Conservation (phyloP, 2,329 filamentous ascomycete species). For the Colletotrichum theobromicola region DNA sequence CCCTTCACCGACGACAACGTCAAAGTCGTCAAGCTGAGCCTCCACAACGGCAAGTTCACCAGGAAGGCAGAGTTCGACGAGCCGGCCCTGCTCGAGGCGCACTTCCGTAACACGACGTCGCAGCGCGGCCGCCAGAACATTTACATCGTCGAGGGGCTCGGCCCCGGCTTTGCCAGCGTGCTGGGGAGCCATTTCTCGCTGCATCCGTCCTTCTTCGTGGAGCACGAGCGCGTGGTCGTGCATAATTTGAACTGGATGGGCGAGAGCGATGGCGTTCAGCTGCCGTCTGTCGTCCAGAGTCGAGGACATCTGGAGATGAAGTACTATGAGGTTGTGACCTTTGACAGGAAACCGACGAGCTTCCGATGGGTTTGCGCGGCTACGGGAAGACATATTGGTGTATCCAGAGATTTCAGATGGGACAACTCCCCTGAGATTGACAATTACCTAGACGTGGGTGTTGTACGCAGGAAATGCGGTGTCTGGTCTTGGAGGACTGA, state of each 20-base stretch:
- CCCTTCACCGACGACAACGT: slow-evolving; percentile 20
- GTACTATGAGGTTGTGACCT: slow-evolving; percentile 27
- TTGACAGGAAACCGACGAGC: slow-evolving; percentile 22
- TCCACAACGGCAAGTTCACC: slow-evolving; percentile 11
- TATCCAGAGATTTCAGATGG: slow-evolving; percentile 21
- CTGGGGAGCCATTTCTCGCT: slow-evolving; percentile 25
- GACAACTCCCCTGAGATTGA: slow-evolving; percentile 12
- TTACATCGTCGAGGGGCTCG: slow-evolving; percentile 28
- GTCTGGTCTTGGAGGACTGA: slow-evolving; percentile 23
- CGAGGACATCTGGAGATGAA: slow-evolving; percentile 23
- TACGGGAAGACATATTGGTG: slow-evolving; percentile 28
- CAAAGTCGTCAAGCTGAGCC: slow-evolving; percentile 21
- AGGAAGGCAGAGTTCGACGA: slow-evolving; percentile 12
- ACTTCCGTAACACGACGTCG: neutral
- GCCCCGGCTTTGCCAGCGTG: slow-evolving; percentile 23
- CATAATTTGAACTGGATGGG: slow-evolving; percentile 23
- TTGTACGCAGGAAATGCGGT: slow-evolving; percentile 26
- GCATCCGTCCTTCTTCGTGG: slow-evolving; percentile 28
- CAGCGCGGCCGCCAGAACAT: slow-evolving; percentile 9
- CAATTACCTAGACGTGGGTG: slow-evolving; percentile 24
- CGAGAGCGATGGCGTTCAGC: slow-evolving; percentile 26
- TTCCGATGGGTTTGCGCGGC: slow-evolving; percentile 27
- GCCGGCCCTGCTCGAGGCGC: neutral
- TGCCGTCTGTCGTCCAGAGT: slow-evolving; percentile 23
- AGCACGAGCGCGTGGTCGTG: slow-evolving; percentile 30